Percentiles rank a stretch among this genome's conserved stretches.
phyloP scores from a whole-genome alignment of 2,329 filamentous ascomycete species.

The Thielaviopsis musarum region DNA sequence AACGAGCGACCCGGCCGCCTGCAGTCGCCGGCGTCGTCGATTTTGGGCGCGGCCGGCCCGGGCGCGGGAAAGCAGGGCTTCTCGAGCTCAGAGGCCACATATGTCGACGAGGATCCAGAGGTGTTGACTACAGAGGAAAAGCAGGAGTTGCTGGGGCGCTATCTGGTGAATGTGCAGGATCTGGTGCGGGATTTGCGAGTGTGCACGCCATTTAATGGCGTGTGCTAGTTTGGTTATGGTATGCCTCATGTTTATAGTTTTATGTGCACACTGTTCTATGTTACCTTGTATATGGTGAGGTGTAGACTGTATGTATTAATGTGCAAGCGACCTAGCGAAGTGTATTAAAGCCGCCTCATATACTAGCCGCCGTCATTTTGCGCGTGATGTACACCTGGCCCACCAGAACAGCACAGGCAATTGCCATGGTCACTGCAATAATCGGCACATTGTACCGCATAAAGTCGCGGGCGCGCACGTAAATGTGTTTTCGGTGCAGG shows the following conservation, averaged over 20 bases:
- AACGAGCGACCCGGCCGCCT: constrained; percentile 22
- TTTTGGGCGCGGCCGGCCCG: constrained; percentile 47
- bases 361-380: neutral
- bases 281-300: neutral
- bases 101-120: constrained; percentile 22
- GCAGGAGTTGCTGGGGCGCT: constrained; percentile 57
- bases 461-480: constrained; percentile 46
- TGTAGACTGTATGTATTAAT: no score
- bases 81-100: constrained; percentile 14
- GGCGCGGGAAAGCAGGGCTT: constrained; percentile 26
- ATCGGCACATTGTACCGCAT: constrained; percentile 53
- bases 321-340: no score
- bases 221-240: constrained; percentile 16
- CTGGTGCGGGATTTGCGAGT: constrained; percentile 71
- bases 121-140: constrained; percentile 67
- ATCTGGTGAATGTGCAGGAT: constrained; percentile 70
- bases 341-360: neutral
- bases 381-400: constrained; percentile 42
- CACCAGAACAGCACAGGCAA: constrained; percentile 43
- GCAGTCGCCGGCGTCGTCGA: constrained; percentile 41
- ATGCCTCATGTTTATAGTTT: neutral
- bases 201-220: constrained; percentile 56
- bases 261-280: neutral
- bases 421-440: constrained; percentile 49
- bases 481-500: constrained; percentile 48